Conservation (phyloP, 257 asterid genomes). For the Galeopsis tetrahit region DNA sequence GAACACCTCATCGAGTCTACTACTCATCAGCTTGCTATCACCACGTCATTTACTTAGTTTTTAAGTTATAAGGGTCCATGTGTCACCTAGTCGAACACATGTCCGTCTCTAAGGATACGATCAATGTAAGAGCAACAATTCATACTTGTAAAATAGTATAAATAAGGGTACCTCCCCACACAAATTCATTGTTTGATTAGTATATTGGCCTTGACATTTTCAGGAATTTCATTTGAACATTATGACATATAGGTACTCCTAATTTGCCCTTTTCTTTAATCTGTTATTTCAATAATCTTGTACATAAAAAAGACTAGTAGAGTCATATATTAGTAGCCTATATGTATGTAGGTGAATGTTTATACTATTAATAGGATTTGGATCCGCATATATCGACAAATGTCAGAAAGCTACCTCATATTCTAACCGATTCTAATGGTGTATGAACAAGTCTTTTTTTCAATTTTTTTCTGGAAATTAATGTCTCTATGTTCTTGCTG, state of each 20-base stretch:
- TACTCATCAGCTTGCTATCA: too few species aligned
- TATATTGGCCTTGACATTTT: conserved; percentile 1
- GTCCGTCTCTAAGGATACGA: too few species aligned
- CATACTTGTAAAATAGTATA: too few species aligned
- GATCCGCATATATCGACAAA: conserved; percentile 42
- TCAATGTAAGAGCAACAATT: too few species aligned
- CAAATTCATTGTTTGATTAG: too few species aligned
- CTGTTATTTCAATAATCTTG: not conserved
- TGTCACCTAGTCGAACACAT: too few species aligned
- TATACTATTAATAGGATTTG: conserved; percentile 37
- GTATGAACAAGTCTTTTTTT: conserved; percentile 46
- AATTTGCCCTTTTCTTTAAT: not conserved
- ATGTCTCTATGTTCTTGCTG: conserved; percentile 34
- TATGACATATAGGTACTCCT: not conserved
- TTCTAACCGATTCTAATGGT: conserved; percentile 32
- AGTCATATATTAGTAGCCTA: not conserved
- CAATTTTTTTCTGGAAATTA: conserved; percentile 30
- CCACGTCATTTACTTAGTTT: too few species aligned
- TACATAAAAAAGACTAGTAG: not conserved
- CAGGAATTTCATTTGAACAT: not conserved
- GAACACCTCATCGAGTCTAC: too few species aligned
- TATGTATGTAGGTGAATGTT: not conserved
- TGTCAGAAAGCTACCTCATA: conserved; percentile 36
- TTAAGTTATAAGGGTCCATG: too few species aligned
- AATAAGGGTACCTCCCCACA: too few species aligned